Evolutionary conservation across 768 basidiomycete species (phyloP).

Genomic region (Pleurotus sapidus): DNA sequence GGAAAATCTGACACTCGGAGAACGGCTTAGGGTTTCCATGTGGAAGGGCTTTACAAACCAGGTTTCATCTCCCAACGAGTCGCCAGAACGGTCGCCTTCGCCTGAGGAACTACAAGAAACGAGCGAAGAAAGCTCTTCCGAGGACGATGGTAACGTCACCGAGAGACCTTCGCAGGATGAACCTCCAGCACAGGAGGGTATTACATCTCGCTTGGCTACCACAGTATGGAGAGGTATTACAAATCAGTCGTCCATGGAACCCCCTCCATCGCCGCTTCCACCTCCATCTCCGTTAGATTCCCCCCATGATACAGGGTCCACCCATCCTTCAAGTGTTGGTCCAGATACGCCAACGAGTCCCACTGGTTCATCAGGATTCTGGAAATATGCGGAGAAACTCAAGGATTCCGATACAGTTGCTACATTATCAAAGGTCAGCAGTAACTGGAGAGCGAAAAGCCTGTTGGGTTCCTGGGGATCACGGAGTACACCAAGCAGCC

Average conservation of each 20-base stretch:
- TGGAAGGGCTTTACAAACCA: constrained; percentile 71
- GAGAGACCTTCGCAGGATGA: constrained; percentile 28
- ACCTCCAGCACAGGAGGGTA: constrained; percentile 22
- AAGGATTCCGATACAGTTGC: constrained; percentile 74
- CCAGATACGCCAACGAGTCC: neutral
- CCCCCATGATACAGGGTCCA: neutral
- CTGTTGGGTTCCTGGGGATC: constrained; percentile 41
- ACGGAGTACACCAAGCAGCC: constrained; percentile 6
- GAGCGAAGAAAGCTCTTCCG: constrained; percentile 19
- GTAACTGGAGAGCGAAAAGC: constrained; percentile 71
- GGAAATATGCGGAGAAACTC: constrained; percentile 72
- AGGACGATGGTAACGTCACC: constrained; percentile 43
- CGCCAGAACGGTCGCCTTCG: constrained; percentile 29
- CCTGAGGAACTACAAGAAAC: constrained; percentile 24
- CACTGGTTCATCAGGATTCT: constrained; percentile 38
- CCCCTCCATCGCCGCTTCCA: constrained; percentile 39
- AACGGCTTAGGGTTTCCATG: constrained; percentile 53
- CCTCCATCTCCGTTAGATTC: constrained; percentile 29
- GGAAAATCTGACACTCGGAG: constrained; percentile 44
- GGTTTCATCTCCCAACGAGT: constrained; percentile 33
- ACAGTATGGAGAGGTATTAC: constrained; percentile 79
- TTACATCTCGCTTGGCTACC: constrained; percentile 54
- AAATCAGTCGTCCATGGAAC: constrained; percentile 73
- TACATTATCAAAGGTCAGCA: constrained; percentile 67
- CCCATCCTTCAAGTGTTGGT: constrained; percentile 17